Conservation (phyloP, 805 yeast genomes). For the Candida pini region DNA sequence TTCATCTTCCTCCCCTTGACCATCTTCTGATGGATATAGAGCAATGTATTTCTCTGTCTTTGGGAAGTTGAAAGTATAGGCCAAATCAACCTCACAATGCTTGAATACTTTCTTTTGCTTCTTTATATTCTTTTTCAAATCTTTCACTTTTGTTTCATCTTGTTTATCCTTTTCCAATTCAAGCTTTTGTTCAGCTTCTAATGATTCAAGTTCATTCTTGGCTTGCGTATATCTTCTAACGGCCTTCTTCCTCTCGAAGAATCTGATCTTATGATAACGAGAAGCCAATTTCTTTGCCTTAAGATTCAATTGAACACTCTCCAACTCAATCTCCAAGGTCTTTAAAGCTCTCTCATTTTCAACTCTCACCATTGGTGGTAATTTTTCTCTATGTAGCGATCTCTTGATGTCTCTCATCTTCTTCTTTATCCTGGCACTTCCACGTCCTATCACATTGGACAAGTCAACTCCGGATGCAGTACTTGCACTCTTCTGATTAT, state of each 20-base stretch:
- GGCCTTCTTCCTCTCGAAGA: slow-evolving; percentile 87
- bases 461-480: slow-evolving; percentile 19
- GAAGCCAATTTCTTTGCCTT: slow-evolving; percentile 43
- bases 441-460: slow-evolving; percentile 24
- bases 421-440: slow-evolving; percentile 59
- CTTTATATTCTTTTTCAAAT: slow-evolving; percentile 25
- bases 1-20: slow-evolving; percentile 19
- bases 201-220: slow-evolving; percentile 32
- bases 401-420: slow-evolving; percentile 84
- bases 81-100: slow-evolving; percentile 62
- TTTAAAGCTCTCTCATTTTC: slow-evolving; percentile 43
- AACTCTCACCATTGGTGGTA: slow-evolving; percentile 50
- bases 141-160: slow-evolving; percentile 19
- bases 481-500: background rate
- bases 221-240: slow-evolving; percentile 59
- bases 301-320: slow-evolving; percentile 33
- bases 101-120: slow-evolving; percentile 42
- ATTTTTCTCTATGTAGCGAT: slow-evolving; percentile 47
- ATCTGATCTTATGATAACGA: slow-evolving; percentile 89
- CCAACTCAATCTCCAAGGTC: slow-evolving; percentile 42
- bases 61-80: slow-evolving; percentile 75
- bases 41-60: slow-evolving; percentile 74
- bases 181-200: slow-evolving; percentile 22
- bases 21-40: slow-evolving; percentile 50
- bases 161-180: slow-evolving; percentile 1